These are phyloP conservation scores for Colletotrichum higginsianum DNA, from an alignment of 2,329 filamentous ascomycete species.

Conservation along the genomic window DNA sequence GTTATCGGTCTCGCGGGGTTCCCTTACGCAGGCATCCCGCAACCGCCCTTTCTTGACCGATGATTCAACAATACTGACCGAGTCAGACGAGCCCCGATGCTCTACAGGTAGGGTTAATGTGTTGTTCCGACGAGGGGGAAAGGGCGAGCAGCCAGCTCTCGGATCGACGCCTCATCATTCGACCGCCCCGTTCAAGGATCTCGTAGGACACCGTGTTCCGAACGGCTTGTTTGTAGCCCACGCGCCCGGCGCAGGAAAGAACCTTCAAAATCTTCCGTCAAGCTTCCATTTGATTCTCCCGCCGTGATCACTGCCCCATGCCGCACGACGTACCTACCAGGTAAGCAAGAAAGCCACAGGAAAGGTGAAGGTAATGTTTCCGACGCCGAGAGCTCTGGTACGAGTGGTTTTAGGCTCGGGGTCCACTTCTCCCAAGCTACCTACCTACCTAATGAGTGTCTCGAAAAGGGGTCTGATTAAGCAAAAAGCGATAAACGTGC, in stretches of 20 bases:
- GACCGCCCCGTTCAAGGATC: neutral
- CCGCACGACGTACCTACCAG: neutral
- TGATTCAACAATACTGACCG: constrained; percentile 22
- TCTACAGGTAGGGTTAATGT: neutral
- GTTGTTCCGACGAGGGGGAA: no score
- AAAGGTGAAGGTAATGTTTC: constrained; percentile 1
- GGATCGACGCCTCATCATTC: neutral
- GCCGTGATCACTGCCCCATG: constrained; percentile 3
- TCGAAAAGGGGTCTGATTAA: neutral
- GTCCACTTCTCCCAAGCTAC: neutral
- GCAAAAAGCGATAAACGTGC: neutral
- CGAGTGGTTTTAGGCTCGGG: neutral
- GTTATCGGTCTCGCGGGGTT: constrained; percentile 35
- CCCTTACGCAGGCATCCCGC: constrained; percentile 9
- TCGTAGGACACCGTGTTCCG: neutral
- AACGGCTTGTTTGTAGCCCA: neutral
- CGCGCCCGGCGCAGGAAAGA: no score
- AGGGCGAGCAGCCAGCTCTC: neutral
- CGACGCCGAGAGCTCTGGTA: neutral
- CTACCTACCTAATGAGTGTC: constrained; percentile 20
- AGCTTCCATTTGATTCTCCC: constrained; percentile 6
- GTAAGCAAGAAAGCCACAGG: no score
- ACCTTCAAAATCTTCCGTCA: no score
- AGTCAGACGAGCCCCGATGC: constrained; percentile 13
- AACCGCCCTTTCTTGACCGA: neutral